phyloP scores from a whole-genome alignment of 176 grass and related monocot species.

The Alopecurus myosuroides region DNA sequence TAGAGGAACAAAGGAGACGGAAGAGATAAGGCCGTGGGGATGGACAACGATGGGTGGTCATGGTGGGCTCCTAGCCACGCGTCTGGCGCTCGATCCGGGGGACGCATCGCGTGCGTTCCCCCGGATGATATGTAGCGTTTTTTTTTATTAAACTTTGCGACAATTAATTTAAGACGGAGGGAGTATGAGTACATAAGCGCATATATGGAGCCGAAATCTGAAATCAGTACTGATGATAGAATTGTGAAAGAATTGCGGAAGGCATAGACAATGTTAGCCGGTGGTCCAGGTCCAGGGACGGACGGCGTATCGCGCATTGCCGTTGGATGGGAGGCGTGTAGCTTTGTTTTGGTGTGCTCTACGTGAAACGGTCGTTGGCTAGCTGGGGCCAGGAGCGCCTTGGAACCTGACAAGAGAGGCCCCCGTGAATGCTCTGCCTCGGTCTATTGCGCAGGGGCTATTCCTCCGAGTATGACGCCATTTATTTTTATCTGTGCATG shows the following conservation, averaged over 20 bases:
- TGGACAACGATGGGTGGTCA: no score
- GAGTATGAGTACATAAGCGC: no score
- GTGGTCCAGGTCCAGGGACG: conserved; percentile 5
- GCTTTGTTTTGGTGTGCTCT: conserved; percentile 24
- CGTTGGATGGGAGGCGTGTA: conserved; percentile 35
- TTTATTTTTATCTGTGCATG: background rate
- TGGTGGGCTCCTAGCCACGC: no score
- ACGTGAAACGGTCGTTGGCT: conserved; percentile 26
- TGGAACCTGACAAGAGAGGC: background rate
- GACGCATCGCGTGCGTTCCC: no score
- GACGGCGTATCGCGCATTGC: background rate
- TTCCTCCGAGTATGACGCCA: background rate
- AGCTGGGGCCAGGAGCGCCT: background rate
- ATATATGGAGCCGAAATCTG: no score
- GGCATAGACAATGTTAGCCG: background rate
- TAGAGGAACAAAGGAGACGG: no score
- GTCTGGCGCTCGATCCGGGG: no score
- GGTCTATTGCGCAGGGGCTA: background rate
- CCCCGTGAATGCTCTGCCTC: conserved; percentile 5
- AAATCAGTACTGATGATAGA: no score
- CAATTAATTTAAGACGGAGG: no score
- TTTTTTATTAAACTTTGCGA: no score
- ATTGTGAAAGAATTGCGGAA: background rate
- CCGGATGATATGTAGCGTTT: no score
- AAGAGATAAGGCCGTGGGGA: no score